Evolutionary conservation across 2,329 filamentous ascomycete genomes (phyloP).

Genomic region (Colletotrichum sp.): DNA sequence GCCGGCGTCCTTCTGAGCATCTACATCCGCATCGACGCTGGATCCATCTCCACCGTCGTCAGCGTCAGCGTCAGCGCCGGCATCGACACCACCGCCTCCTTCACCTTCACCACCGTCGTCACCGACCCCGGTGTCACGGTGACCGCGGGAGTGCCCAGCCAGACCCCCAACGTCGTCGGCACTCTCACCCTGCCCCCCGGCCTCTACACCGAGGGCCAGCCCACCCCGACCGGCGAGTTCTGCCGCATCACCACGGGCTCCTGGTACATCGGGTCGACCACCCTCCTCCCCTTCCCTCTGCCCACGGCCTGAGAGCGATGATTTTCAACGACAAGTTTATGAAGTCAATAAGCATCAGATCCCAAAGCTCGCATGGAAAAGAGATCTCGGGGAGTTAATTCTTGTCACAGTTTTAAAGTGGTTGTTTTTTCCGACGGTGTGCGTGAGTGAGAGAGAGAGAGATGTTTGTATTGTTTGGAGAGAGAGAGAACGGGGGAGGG

Average conservation of each 20-base stretch:
- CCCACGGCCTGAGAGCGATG: not conserved
- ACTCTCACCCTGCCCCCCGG: constrained; percentile 13
- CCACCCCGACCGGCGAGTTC: not conserved
- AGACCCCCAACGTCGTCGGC: not conserved
- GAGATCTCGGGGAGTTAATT: not conserved
- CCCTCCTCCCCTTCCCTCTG: not conserved
- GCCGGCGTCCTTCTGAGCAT: not conserved
- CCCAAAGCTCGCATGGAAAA: not conserved
- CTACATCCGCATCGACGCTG: constrained; percentile 1
- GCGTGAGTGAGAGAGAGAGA: not conserved
- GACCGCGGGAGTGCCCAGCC: not conserved
- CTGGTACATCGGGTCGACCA: constrained; percentile 5
- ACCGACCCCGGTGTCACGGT: not conserved
- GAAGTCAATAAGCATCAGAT: constrained; percentile 2
- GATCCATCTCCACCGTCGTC: not conserved
- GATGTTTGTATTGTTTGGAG: not conserved
- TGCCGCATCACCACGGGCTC: constrained; percentile 10
- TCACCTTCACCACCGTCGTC: not conserved
- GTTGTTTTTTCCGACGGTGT: not conserved
- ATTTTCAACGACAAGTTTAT: not conserved
- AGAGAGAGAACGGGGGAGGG: not conserved
- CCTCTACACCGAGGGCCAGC: constrained; percentile 2
- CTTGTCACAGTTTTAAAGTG: not conserved
- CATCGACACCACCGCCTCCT: not conserved
- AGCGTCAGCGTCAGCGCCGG: not conserved